Base-by-base conservation (phyloP, 2,329 filamentous ascomycete species). In the Aquanectria penicillioides region DNA sequence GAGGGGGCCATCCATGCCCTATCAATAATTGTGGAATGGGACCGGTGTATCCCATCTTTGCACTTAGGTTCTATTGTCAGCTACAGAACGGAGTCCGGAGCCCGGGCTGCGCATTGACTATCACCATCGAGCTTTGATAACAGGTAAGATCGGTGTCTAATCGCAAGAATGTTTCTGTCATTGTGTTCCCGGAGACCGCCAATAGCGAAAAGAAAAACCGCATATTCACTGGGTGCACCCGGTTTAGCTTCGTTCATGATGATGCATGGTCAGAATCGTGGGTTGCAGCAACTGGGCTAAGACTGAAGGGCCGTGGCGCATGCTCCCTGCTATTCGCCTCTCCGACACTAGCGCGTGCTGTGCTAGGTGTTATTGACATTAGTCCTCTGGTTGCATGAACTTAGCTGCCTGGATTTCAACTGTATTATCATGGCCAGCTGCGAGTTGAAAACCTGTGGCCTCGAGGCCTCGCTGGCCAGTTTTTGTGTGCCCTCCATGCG, bases 41-140 rank as follows among this genome's bases (percentile, higher is more conserved):
- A 55, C 56, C 61, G 37, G 62, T 60, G 62, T 59, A 66, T 61
- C 64, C 34, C 37, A 33, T 31, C 37, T 43, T 36, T 34, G 34
- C 25, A 23, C 28, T 46, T 31, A 26, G 38, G 40, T 43, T 18
- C 37, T 20, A 33, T 23, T 58, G n/a, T 44, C 17, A 12, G 25
- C 18, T 52, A 37, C 28, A 28, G 28, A n/a, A 40, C 67, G 67
- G 67, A 66, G 10, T 34, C 51, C 67, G 67, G 67, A 56, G 51
- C 50, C 67, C 67, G 67, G 57, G 41, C 31, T 20, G 49, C 49
- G 56, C 34, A 33, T 47, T 51, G 41, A 57, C 56, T 26, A 56
- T 15, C n/a, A 6, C 25, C 10, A 38, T 33, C 26, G 26, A 5
- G 23, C n/a, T 13, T 26, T 40, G 37, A 26, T 15, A 18, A 22